Percentiles rank a stretch among this genome's conserved stretches.
phyloP scores from a whole-genome alignment of 2,329 filamentous ascomycete genomes.

The Apiospora kogelbergensis region DNA sequence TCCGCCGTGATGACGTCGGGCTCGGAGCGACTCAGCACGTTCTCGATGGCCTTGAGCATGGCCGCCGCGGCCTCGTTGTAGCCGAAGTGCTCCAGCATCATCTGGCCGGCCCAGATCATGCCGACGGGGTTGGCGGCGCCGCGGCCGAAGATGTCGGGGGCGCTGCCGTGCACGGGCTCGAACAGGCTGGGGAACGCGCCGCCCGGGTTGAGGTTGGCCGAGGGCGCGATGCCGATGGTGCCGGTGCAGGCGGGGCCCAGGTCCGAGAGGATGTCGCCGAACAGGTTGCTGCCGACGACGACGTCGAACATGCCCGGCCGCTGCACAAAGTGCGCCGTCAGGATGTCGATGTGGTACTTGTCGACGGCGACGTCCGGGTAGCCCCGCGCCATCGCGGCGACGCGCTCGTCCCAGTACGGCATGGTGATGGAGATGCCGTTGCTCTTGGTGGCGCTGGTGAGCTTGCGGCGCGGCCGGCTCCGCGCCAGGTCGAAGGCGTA shows the following conservation, averaged over 20 bases:
- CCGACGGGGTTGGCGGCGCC: conserved; percentile 64
- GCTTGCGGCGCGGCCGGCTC: conserved; percentile 51
- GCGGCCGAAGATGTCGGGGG: conserved; percentile 64
- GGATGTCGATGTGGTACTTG: conserved; percentile 65
- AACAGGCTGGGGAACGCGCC: conserved; percentile 61
- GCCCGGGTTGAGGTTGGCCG: conserved; percentile 62
- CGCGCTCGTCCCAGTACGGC: conserved; percentile 65
- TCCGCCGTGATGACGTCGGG: conserved; percentile 56
- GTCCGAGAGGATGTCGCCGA: conserved; percentile 62
- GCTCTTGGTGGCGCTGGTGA: conserved; percentile 66
- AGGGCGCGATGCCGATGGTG: conserved; percentile 66
- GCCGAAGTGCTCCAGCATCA: conserved; percentile 67
- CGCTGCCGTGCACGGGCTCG: conserved; percentile 63
- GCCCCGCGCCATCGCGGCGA: conserved; percentile 48
- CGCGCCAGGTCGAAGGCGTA: conserved; percentile 62
- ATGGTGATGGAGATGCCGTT: conserved; percentile 65
- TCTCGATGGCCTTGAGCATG: conserved; percentile 28
- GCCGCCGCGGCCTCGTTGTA: conserved; percentile 54
- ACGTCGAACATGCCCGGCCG: conserved; percentile 58
- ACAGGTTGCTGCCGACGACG: conserved; percentile 61
- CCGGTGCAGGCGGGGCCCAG: conserved; percentile 64
- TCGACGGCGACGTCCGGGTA: conserved; percentile 59
- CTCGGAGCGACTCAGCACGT: conserved; percentile 40
- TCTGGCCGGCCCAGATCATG: conserved; percentile 69
- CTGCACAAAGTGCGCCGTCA: conserved; percentile 62